Evolutionary conservation across 2,329 filamentous ascomycete genomes (phyloP), one percentile per base, ranked within the genome.

Genomic region (Gnomoniopsis sp.): DNA sequence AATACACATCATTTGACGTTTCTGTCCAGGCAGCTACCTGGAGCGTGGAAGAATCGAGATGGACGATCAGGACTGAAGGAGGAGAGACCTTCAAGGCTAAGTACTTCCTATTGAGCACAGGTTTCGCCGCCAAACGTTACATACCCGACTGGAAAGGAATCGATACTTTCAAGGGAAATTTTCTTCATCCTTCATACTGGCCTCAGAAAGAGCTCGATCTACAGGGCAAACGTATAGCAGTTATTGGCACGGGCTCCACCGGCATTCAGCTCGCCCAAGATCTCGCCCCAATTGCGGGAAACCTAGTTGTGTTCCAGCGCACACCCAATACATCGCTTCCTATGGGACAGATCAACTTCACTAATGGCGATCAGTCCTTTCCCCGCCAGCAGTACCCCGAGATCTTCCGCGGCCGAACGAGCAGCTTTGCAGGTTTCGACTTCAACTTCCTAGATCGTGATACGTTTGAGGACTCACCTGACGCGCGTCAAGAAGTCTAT

Each of bases 271-370:
- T 56, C n/a, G 53, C 49, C 3, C 54, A 53, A 2, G 49, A 50
- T 30, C 47, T 59, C 30, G 49, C 47, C 17, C 22, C 57, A 3
- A 19, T 44, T 63, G 64, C 72, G 1, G 72, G 69, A 26, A 66
- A 73, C 2, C 61, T 84, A 46, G 70, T 63, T 1, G 76, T 84
- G 17, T 84, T 82, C 64, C 79, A 84, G 58, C 73, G 82, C 11
- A 84, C 80, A 3, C 81, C 82, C 0, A 85, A 84, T 54, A 72
- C 80, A 6, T 79, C 78, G 10, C 61, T 84, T 0, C 82, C 82
- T 0, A 83, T 85, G 79, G 71, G 74, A 10, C 76, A 80, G 58
- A 66, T 70, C 3, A 53, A 68, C 8, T 66, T 82, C 6, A 75
- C 73, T 1, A 69, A 67, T 43, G 72, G 79, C 53, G 75, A 81